These are phyloP conservation scores for Scutellaria baicalensis DNA, from an alignment of 257 asterid genomes.

Conservation along the genomic window DNA sequence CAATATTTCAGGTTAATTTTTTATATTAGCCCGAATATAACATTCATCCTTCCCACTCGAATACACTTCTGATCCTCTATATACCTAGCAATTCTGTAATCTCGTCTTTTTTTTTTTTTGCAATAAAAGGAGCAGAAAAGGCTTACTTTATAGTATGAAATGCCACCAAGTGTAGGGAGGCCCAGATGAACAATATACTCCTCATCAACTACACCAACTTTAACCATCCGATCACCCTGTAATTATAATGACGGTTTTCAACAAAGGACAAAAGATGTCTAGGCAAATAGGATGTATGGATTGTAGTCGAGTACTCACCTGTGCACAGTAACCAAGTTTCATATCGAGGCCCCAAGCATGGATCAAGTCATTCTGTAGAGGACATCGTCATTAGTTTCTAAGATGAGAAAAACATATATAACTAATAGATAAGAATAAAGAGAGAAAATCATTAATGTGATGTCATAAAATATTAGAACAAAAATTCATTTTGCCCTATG, in stretches of 20 bases:
- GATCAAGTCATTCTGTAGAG: slow-evolving; percentile 75
- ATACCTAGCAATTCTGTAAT: too few relatives aligned
- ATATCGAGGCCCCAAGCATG: slow-evolving; percentile 96
- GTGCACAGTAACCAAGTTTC: slow-evolving; percentile 96
- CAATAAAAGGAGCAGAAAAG: too few relatives aligned
- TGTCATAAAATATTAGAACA: background rate
- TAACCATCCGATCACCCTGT: slow-evolving; percentile 76
- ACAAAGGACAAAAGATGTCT: background rate
- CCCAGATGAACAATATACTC: slow-evolving; percentile 79
- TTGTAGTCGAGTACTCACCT: slow-evolving; percentile 36
- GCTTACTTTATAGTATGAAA: slow-evolving; percentile 36
- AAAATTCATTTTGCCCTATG: background rate
- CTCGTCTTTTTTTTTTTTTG: too few relatives aligned
- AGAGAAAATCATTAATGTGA: background rate
- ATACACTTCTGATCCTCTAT: too few relatives aligned
- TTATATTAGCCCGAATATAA: too few relatives aligned
- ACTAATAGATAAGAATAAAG: background rate
- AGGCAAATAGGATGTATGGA: background rate
- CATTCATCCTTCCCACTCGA: too few relatives aligned
- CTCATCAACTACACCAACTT: slow-evolving; percentile 85
- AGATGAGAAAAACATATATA: background rate
- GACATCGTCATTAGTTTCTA: background rate
- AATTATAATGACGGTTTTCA: background rate
- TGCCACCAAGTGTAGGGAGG: slow-evolving; percentile 86
- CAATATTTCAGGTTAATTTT: too few relatives aligned